Evolutionary conservation across 225 moss, liverwort and hornwort species (phyloP).

Genomic region (Sphagnum tenellum): DNA sequence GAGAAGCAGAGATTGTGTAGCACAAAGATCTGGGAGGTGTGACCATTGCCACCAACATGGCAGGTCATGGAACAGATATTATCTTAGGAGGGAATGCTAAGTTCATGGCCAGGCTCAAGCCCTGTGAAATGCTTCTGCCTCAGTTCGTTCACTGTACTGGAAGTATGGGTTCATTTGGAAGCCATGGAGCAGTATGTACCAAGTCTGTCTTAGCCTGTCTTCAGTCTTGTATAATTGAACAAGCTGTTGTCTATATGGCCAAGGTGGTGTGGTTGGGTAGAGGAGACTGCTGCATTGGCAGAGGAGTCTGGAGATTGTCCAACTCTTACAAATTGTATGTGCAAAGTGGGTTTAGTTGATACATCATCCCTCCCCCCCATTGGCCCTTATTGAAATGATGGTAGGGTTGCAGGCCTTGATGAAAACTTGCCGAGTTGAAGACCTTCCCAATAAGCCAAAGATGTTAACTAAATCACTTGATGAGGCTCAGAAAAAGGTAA

Average conservation of each 20-base stretch:
- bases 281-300: constrained; percentile 13
- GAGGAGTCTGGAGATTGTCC: constrained; percentile 30
- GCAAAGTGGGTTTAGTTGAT: no score
- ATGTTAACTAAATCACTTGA: constrained; percentile 92
- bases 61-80: constrained; percentile 96
- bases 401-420: constrained; percentile 65
- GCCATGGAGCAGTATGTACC: no score
- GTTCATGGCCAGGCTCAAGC: constrained; percentile 94
- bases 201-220: no score
- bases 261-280: no score
- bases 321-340: no score
- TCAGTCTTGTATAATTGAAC: no score
- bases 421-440: constrained; percentile 97
- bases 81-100: constrained; percentile 91
- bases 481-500: constrained; percentile 86
- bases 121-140: constrained; percentile 93
- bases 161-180: no score
- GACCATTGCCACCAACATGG: constrained; percentile 98
- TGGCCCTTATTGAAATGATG: neutral
- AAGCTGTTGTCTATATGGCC: no score
- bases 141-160: constrained; percentile 14
- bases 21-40: constrained; percentile 88
- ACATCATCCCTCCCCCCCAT: no score
- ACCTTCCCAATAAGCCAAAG: constrained; percentile 95
- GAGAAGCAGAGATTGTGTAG: constrained; percentile 90